These are phyloP conservation scores for Pneumocystis carinii DNA, from an alignment of 1,139 yeast genomes.

Conservation along the genomic window DNA sequence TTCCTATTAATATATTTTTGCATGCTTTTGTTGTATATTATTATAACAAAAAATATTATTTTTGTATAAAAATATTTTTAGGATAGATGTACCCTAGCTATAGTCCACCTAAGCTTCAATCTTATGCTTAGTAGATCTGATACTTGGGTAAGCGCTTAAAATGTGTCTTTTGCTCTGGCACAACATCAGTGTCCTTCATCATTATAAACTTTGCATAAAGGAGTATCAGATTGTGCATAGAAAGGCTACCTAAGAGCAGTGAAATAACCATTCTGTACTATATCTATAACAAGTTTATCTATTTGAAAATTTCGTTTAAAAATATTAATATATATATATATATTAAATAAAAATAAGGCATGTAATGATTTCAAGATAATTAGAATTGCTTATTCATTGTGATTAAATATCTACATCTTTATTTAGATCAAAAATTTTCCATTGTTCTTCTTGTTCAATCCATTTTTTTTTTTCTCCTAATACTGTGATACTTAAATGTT, in stretches of 20 bases:
- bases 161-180: neutral
- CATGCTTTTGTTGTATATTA: neutral
- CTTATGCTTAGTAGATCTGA: constrained; percentile 1
- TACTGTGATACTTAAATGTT: constrained; percentile 12
- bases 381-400: neutral
- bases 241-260: neutral
- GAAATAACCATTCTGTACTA: neutral
- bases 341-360: neutral
- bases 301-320: neutral
- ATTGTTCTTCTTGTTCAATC: constrained; percentile 8
- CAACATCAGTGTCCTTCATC: neutral
- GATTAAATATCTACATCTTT: neutral
- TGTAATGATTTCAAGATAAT: neutral
- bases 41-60: neutral
- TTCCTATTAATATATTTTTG: too few species aligned
- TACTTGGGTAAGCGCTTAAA: neutral
- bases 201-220: neutral
- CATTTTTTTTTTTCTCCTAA: constrained; percentile 14
- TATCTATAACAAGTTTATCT: neutral
- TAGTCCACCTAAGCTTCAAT: neutral
- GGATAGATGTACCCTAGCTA: neutral
- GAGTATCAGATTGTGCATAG: neutral
- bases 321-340: neutral
- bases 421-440: constrained; percentile 12
- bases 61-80: neutral